Conservation (phyloP, 208 protist genomes). For the Trypanosoma avium region DNA sequence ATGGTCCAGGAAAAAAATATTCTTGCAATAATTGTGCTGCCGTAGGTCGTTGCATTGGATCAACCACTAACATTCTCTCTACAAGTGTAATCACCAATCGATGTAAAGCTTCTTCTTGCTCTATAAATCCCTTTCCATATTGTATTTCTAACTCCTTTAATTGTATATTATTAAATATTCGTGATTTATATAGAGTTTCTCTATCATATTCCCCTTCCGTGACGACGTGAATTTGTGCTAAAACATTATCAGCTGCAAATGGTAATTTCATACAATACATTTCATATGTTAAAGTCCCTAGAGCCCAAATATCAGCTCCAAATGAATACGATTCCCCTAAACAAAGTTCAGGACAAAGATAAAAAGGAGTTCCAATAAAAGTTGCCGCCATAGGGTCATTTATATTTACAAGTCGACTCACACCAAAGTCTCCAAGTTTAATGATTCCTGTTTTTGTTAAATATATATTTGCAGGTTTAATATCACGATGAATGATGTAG, state of each 20-base stretch:
- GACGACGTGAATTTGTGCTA: slow-evolving; percentile 83
- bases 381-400: slow-evolving; percentile 60
- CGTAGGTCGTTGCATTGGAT: slow-evolving; percentile 52
- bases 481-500: slow-evolving; percentile 89
- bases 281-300: slow-evolving; percentile 88
- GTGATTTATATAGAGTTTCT: slow-evolving; percentile 38
- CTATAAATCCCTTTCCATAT: slow-evolving; percentile 49
- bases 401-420: slow-evolving; percentile 72
- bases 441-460: slow-evolving; percentile 54
- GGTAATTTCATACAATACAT: slow-evolving; percentile 77
- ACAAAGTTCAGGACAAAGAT: slow-evolving; percentile 86
- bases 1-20: slow-evolving; percentile 37
- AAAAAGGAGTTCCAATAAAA: slow-evolving; percentile 91
- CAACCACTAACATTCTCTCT: slow-evolving; percentile 56
- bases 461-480: slow-evolving; percentile 93
- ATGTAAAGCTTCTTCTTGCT: slow-evolving; percentile 59
- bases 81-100: slow-evolving; percentile 62
- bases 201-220: slow-evolving; percentile 81
- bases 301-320: slow-evolving; percentile 80
- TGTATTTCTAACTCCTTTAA: slow-evolving; percentile 28
- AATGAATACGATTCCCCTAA: slow-evolving; percentile 87
- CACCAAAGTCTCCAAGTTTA: slow-evolving; percentile 90
- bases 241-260: slow-evolving; percentile 80
- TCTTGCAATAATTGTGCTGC: slow-evolving; percentile 53
- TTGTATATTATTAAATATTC: slow-evolving; percentile 42